Base-by-base conservation (phyloP, 768 basidiomycete genomes). In the Tylopilus plumbeoviolaceoides region DNA sequence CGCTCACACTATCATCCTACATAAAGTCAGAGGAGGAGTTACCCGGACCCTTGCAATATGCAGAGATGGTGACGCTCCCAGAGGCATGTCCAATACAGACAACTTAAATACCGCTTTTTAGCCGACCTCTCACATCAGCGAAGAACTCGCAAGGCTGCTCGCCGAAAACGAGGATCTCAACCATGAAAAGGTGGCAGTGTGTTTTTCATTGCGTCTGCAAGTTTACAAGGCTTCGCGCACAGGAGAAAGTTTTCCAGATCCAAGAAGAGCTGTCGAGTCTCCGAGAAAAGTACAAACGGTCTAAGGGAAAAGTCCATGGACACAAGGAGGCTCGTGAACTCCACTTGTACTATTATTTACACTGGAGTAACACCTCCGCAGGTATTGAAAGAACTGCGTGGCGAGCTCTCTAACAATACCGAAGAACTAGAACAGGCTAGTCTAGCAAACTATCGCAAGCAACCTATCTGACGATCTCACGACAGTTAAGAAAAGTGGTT, bases 391-490 rank as follows among this genome's bases (percentile, higher is more conserved):
- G 60, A 61, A 25, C 55, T 69, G 40, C 58, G 61, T 44, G 40
- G 9, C n/a, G 46, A 57, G 9, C 58, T 69, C 45, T 45, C 39
- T 2, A 54, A 53, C 11, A 55, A 49, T 44, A 44, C 41, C 28
- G 36, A 56, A 44, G 63, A 67, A 50, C 55, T 63, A 23, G 67
- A 63, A 35, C 60, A 65, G 52, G 60, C 57, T 11, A 45, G 49
- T 35, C 14, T 35, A 5, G 2, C 14, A 11, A 11, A 20, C 12
- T 38, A 27, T 39, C 27, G 30, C 33, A 7, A 55, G 12, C 36
- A 41, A 44, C 23, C 10, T 40, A 35, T 35, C 44, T 53, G 20
- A 59, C 17, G 4, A 23, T 35, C n/a, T 17, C 8, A 20, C n/a
- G 11, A 25, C 39, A 64, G 64, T 53, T 55, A 27, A 50, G 47